Evolutionary conservation across 768 basidiomycete species (phyloP), one percentile per base, ranked within the genome.

Genomic region (Tephrocybe rancida): DNA sequence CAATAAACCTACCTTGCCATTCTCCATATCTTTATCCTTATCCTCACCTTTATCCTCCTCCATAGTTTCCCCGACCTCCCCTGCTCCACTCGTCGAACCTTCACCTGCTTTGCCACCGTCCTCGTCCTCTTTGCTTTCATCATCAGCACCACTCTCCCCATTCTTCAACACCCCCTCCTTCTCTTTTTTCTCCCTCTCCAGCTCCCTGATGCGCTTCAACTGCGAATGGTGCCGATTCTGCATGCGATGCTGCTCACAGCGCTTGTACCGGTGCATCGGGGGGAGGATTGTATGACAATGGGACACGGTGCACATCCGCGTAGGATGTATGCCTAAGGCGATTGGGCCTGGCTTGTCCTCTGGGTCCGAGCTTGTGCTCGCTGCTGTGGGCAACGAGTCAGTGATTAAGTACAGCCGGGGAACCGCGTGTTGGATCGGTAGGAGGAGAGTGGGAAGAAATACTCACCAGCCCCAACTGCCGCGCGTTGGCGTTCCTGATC

Each of bases 261-360:
- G 77, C 50, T 81, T 79, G 64, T 68, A 84, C 11, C 70, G 67
- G 62, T 82, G 81, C 22, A 68, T 64, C 0, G 72, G 73, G 0
- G 78, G 77, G 2, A 84, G 72, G 39, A 82, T 67, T 44, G 73
- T 73, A 62, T 80, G 79, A 49, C 82, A 84, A 59, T 83, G 82
- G 24, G 79, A 81, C 19, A 84, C 80, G 5, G 78, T 83, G 58
- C 81, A 82, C 76, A 83, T 80, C 13, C 80, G 77, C 5, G 72
- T 65, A 3, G 32, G 50, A 44, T 32, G 30, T 6, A 32, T 6
- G 13, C 30, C 30, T 32, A 32, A 13, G 7, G 13, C 30, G 6
- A 6, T 32, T 32, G 6, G 13, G 30, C 30, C n/a, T n/a, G n/a
- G n/a, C 13, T 32, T 32, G 30, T 7, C 13, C 6, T 32, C 6